Conservation (phyloP, 1,139 yeast genomes). For the Debaryomycetaceae sp. region DNA sequence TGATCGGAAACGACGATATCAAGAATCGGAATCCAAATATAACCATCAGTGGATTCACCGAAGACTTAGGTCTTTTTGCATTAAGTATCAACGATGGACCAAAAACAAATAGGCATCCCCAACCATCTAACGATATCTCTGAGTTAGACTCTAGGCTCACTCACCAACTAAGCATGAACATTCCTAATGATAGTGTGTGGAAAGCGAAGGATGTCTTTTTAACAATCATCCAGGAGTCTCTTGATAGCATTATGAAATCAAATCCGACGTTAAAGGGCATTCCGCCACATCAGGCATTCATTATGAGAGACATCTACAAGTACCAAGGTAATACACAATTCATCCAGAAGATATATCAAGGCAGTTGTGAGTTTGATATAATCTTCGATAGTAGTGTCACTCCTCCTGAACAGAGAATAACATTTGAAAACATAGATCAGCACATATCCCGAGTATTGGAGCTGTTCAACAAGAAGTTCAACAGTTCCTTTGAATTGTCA, state of each 20-base stretch:
- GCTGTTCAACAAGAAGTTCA: constrained; percentile 55
- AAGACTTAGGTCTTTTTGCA: constrained; percentile 53
- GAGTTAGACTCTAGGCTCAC: constrained; percentile 52
- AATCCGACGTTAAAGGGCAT: constrained; percentile 26
- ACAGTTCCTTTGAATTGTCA: constrained; percentile 47
- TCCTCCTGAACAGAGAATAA: constrained; percentile 37
- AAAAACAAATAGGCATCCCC: constrained; percentile 40
- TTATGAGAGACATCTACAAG: constrained; percentile 56
- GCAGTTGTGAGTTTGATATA: constrained; percentile 75
- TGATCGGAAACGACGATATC: background rate
- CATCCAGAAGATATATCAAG: constrained; percentile 71
- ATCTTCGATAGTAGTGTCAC: constrained; percentile 50
- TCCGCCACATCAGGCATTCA: constrained; percentile 50
- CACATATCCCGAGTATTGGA: constrained; percentile 34
- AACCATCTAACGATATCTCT: constrained; percentile 24
- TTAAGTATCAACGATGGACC: constrained; percentile 50
- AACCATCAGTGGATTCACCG: constrained; percentile 50
- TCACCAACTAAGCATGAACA: constrained; percentile 64
- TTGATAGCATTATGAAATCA: constrained; percentile 44
- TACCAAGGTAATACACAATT: constrained; percentile 78
- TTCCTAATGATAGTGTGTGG: constrained; percentile 79
- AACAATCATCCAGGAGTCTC: constrained; percentile 66
- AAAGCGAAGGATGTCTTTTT: constrained; percentile 72
- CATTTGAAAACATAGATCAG: constrained; percentile 35
- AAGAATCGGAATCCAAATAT: constrained; percentile 21